Percentiles rank a stretch among this genome's conserved stretches.
Conservation (phyloP, 257 asterid genomes). For the Petrea volubilis region DNA sequence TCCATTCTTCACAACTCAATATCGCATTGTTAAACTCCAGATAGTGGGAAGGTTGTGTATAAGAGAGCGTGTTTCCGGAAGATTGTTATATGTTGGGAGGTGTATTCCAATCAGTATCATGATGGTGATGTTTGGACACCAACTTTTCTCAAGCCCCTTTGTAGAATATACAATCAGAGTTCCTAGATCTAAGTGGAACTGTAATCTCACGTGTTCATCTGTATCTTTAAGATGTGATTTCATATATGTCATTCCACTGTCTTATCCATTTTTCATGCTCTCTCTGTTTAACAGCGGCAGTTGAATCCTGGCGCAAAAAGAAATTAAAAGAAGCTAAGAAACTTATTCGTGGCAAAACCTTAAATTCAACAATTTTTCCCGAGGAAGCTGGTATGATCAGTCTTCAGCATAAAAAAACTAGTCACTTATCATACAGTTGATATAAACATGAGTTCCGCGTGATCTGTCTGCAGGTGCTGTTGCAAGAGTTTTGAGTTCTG, state of each 20-base stretch:
- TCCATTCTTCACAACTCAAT: too few relatives aligned
- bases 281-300: conserved; percentile 52
- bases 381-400: conserved; percentile 70
- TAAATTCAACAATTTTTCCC: conserved; percentile 59
- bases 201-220: neutral
- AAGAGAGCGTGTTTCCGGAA: too few relatives aligned
- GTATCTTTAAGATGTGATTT: conserved; percentile 10
- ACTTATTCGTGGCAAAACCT: conserved; percentile 40
- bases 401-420: neutral
- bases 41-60: too few relatives aligned
- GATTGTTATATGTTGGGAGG: too few relatives aligned
- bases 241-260: neutral
- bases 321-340: conserved; percentile 59
- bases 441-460: neutral
- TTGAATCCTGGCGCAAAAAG: conserved; percentile 72
- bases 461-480: conserved; percentile 47
- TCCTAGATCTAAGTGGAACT: too few relatives aligned
- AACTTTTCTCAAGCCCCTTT: too few relatives aligned
- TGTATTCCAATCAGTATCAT: too few relatives aligned
- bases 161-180: too few relatives aligned
- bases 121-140: too few relatives aligned
- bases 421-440: neutral
- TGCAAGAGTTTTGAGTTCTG: conserved; percentile 53
- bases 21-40: too few relatives aligned
- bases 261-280: conserved; percentile 21